These are phyloP conservation scores for Colletotrichum sp. DNA, from an alignment of 2,329 filamentous ascomycete genomes.

Conservation along the genomic window DNA sequence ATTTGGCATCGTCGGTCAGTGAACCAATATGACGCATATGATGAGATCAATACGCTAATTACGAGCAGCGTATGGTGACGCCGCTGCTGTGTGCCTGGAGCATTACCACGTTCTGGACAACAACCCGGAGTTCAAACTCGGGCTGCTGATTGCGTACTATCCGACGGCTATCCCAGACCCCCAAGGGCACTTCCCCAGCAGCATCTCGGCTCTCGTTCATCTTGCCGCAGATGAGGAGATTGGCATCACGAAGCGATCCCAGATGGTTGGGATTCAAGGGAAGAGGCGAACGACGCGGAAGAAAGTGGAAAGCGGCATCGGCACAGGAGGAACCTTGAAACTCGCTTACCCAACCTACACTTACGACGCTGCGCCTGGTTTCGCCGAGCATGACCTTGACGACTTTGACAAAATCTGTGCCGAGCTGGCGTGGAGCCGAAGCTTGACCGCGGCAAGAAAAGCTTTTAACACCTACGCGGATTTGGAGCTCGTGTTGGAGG, in stretches of 20 bases:
- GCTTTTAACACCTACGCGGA: conserved; percentile 70
- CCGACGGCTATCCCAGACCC: conserved; percentile 49
- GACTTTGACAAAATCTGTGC: conserved; percentile 70
- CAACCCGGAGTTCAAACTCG: conserved; percentile 47
- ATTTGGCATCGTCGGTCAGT: conserved; percentile 47
- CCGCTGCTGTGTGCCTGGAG: conserved; percentile 46
- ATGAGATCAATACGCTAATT: neutral
- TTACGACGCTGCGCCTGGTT: conserved; percentile 62
- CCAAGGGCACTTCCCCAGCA: conserved; percentile 42
- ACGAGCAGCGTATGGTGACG: conserved; percentile 44
- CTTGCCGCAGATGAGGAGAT: conserved; percentile 42
- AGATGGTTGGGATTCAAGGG: conserved; percentile 51
- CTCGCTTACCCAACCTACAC: conserved; percentile 44
- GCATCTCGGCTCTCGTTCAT: conserved; percentile 44
- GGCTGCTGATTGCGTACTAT: conserved; percentile 49
- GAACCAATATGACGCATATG: rapidly evolving
- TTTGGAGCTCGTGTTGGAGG: conserved; percentile 68
- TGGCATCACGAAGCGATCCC: conserved; percentile 43
- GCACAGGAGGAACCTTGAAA: conserved; percentile 38
- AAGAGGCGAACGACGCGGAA: conserved; percentile 39
- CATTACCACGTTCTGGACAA: conserved; percentile 50
- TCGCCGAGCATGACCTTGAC: conserved; percentile 73
- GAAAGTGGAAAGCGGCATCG: conserved; percentile 39
- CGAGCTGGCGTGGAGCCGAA: conserved; percentile 73
- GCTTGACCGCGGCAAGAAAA: conserved; percentile 61